A percentile compares a stretch with the other conserved stretches of the same genome.
phyloP scores from a whole-genome alignment of 495 filamentous ascomycete species.

The Parathielavia hyrcaniae region DNA sequence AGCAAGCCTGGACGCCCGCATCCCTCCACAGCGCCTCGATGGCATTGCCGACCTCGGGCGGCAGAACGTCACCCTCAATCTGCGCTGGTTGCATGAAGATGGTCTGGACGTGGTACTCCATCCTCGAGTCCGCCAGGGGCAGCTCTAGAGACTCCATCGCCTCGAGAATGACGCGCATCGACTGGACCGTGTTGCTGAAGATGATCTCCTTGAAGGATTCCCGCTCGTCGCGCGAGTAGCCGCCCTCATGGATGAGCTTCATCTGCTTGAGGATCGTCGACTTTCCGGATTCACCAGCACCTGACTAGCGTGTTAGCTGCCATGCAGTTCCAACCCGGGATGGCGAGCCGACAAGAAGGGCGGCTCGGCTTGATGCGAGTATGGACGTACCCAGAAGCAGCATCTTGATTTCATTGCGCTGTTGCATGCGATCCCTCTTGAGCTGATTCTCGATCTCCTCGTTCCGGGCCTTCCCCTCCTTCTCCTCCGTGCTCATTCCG shows the following conservation, averaged over 20 bases:
- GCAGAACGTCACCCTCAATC: conserved; percentile 91
- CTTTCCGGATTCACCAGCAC: conserved; percentile 99
- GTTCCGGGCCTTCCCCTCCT: conserved; percentile 99
- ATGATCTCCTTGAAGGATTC: conserved; percentile 94
- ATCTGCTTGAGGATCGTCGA: conserved; percentile 99
- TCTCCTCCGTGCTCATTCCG: conserved; percentile 99
- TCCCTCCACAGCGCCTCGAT: conserved; percentile 94
- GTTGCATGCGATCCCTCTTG: conserved; percentile 90
- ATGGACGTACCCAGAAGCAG: conserved; percentile 82
- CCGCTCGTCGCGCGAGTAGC: conserved; percentile 70
- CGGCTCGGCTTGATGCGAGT: neutral
- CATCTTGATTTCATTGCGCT: conserved; percentile 99
- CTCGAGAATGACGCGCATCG: conserved; percentile 91
- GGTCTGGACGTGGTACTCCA: conserved; percentile 91
- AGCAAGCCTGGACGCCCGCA: conserved; percentile 90
- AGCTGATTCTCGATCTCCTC: conserved; percentile 99
- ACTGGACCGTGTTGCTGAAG: conserved; percentile 96
- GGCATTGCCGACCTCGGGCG: conserved; percentile 87
- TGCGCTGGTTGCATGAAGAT: conserved; percentile 94
- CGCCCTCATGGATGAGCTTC: conserved; percentile 82
- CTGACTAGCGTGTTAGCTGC: conserved; percentile 42
- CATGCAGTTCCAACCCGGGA: neutral
- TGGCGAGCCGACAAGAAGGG: neutral
- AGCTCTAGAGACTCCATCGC: conserved; percentile 93
- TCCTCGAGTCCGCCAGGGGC: conserved; percentile 76